Percentiles rank a stretch among this genome's conserved stretches.
Conservation (phyloP, 2,329 filamentous ascomycete species). For the Colletotrichum sp. region DNA sequence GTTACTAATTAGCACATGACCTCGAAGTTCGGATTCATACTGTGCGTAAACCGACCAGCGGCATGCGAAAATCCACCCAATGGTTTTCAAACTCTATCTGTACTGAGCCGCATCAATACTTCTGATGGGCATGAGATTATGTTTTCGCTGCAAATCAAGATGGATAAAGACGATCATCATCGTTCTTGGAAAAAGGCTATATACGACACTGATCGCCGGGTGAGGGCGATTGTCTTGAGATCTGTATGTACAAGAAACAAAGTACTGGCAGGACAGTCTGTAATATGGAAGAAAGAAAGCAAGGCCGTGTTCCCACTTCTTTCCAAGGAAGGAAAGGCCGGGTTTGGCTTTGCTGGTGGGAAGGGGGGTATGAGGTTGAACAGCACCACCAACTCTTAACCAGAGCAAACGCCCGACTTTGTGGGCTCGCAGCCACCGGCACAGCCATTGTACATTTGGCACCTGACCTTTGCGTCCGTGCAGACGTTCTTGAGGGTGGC, state of each 20-base stretch:
- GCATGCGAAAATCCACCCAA: background rate
- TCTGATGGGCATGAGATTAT: background rate
- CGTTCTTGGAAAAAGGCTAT: background rate
- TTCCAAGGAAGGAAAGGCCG: background rate
- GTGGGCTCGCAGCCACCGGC: conserved; percentile 30
- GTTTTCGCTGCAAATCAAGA: background rate
- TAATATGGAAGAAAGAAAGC: rapidly evolving
- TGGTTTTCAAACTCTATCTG: background rate
- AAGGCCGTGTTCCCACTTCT: background rate
- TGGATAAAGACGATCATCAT: background rate
- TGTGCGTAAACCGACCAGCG: background rate
- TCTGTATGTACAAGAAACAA: background rate
- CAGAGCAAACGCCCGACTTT: conserved; percentile 33
- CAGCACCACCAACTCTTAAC: background rate
- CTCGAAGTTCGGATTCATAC: background rate
- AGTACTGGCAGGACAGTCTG: background rate
- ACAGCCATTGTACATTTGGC: conserved; percentile 29
- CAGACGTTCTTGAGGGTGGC: conserved; percentile 30
- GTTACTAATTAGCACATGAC: background rate
- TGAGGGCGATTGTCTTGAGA: background rate
- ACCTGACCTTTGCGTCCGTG: conserved; percentile 26
- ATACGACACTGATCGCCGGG: background rate
- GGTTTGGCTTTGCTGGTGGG: background rate
- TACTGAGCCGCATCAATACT: background rate
- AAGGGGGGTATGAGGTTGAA: background rate